Evolutionary conservation across 1,284 basidiomycete species (phyloP).

Genomic region (Sphagnurus paluster): DNA sequence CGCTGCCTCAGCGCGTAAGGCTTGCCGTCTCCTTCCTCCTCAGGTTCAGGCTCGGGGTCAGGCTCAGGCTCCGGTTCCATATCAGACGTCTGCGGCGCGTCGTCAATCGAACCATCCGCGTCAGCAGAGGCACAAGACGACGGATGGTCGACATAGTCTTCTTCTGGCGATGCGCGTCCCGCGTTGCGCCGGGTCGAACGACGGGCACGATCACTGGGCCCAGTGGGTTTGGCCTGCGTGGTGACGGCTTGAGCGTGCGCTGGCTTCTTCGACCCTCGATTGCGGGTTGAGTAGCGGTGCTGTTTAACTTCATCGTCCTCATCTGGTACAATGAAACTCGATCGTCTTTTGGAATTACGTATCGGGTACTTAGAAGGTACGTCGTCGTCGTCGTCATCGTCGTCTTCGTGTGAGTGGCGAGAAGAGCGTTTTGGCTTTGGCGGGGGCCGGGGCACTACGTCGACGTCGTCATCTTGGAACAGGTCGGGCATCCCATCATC

Average conservation of each 20-base stretch:
- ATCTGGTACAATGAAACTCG: conserved; percentile 47
- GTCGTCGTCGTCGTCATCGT: conserved; percentile 39
- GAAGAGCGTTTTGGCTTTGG: conserved; percentile 14
- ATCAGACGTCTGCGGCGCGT: conserved; percentile 47
- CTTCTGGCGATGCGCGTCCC: conserved; percentile 30
- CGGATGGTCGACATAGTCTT: conserved; percentile 51
- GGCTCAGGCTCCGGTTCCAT: conserved; percentile 34
- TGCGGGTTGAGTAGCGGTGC: conserved; percentile 37
- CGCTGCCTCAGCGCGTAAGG: conserved; percentile 68
- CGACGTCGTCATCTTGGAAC: conserved; percentile 28
- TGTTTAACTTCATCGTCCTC: conserved; percentile 44
- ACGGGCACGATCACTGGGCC: conserved; percentile 20
- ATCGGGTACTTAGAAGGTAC: conserved; percentile 16
- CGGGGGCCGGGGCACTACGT: too few relatives aligned
- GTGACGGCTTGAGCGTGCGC: conserved; percentile 20
- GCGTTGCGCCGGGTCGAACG: conserved; percentile 31
- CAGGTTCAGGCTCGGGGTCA: conserved; percentile 38
- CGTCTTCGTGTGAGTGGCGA: conserved; percentile 31
- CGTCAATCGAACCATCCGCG: conserved; percentile 59
- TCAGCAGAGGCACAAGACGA: conserved; percentile 53
- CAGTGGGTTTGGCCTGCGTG: conserved; percentile 21
- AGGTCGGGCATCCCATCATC: conserved; percentile 33
- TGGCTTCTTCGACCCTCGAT: conserved; percentile 34
- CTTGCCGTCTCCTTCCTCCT: conserved; percentile 53
- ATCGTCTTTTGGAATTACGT: conserved; percentile 22